Evolutionary conservation across 2,329 filamentous ascomycete species (phyloP).

Genomic region (Penicillium sp.): DNA sequence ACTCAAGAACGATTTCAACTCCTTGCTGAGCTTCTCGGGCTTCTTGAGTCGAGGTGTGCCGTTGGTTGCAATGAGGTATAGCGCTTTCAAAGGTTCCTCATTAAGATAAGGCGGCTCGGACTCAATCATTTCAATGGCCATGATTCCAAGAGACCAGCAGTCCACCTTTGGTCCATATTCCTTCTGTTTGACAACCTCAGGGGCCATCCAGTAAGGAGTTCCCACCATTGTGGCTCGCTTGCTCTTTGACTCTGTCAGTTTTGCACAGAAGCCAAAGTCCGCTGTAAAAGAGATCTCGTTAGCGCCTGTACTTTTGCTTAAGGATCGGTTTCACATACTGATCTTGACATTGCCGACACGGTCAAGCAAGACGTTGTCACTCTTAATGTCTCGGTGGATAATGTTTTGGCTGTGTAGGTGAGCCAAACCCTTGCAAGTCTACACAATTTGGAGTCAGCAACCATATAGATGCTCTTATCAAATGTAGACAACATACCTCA

Average conservation of each 20-base stretch:
- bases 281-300: slow-evolving; percentile 49
- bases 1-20: slow-evolving; percentile 93
- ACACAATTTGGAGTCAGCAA: slow-evolving; percentile 12
- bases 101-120: slow-evolving; percentile 97
- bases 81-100: slow-evolving; percentile 93
- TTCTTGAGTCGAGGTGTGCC: slow-evolving; percentile 96
- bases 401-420: slow-evolving; percentile 95
- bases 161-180: slow-evolving; percentile 98
- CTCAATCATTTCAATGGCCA: slow-evolving; percentile 99
- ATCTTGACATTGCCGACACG: slow-evolving; percentile 96
- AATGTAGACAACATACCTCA: slow-evolving; percentile 61
- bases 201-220: slow-evolving; percentile 99
- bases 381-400: slow-evolving; percentile 99
- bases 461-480: neutral
- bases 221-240: slow-evolving; percentile 99
- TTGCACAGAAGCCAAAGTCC: slow-evolving; percentile 98
- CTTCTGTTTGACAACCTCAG: slow-evolving; percentile 98
- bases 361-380: slow-evolving; percentile 94
- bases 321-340: slow-evolving; percentile 58
- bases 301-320: neutral
- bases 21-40: slow-evolving; percentile 95
- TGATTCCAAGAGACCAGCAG: slow-evolving; percentile 98
- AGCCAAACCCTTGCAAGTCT: slow-evolving; percentile 94
- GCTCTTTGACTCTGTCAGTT: slow-evolving; percentile 91
- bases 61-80: slow-evolving; percentile 97